Percentiles rank a stretch among this genome's conserved stretches.
Conservation (phyloP, 352 stramenopile species). For the Aphanomyces invadans region DNA sequence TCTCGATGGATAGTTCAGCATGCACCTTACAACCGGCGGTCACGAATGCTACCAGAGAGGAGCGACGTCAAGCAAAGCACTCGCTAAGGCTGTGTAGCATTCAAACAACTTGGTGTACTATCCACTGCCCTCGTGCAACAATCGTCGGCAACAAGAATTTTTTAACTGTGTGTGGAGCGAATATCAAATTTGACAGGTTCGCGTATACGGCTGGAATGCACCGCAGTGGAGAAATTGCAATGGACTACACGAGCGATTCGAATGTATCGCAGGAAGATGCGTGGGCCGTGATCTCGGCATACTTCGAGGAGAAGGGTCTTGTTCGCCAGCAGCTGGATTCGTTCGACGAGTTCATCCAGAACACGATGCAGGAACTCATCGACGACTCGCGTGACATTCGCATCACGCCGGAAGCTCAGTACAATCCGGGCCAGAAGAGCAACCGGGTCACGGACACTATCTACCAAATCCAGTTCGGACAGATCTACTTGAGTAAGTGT, state of each 20-base stretch:
- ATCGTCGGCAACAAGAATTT: no score
- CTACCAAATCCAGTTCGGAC: constrained; percentile 96
- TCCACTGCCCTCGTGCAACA: no score
- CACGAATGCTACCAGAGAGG: no score
- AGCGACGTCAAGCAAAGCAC: no score
- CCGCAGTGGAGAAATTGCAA: constrained; percentile 21
- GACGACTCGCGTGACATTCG: constrained; percentile 95
- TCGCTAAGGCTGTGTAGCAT: no score
- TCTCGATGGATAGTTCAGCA: no score
- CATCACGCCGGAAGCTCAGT: constrained; percentile 95
- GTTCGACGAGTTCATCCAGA: constrained; percentile 99
- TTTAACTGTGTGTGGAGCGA: no score
- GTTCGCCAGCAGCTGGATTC: constrained; percentile 99
- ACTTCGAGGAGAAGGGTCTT: constrained; percentile 99
- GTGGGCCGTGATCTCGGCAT: constrained; percentile 98
- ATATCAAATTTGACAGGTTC: constrained; percentile 4
- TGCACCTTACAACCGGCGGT: no score
- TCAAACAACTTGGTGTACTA: no score
- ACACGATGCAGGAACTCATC: constrained; percentile 99
- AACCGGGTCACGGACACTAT: constrained; percentile 75
- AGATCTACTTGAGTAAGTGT: constrained; percentile 97
- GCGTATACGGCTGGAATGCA: constrained; percentile 4
- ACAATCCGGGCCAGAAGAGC: constrained; percentile 90
- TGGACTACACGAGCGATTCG: constrained; percentile 51
- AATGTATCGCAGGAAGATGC: constrained; percentile 97